Evolutionary conservation across 371 early-diverging fungal genomes (phyloP), one percentile per base, ranked within the genome.

Genomic region (Mortierella sp.): DNA sequence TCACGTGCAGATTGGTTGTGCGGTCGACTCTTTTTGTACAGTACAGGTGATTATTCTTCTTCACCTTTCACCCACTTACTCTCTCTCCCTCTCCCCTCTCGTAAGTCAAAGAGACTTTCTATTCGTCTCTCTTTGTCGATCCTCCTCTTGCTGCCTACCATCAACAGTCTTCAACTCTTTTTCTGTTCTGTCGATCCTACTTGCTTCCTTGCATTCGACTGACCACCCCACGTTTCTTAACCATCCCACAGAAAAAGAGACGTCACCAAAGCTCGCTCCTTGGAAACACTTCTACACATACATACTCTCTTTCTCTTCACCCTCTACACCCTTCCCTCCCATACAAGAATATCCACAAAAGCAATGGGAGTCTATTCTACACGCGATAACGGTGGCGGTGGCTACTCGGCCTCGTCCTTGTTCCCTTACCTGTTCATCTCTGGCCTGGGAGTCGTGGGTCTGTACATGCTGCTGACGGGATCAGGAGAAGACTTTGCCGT

Each of bases 381-480:
- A 45, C 75, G 74, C 73, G 55, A 63, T 39, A 43, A 63, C 24
- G 65, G 48, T 47, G 53, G 68, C 14, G 58, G 81, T 39, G 61
- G 61, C 4, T 53, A 68, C 34, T 81, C 77, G 19, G 45, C 65
- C 55, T 26, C 72, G 24, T 53, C 74, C 2, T 63, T 82, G 22
- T 72, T 68, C 64, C 64, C 76, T 9, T 78, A 68, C 43, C 29
- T 78, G 43, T 67, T 73, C 34, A 68, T 78, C 66, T 34, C 78
- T 5, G 83, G 75, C 31, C 70, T 82, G 29, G 78, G 85, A 10
- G 83, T 90, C 76, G 88, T 89, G 66, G 91, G 89, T 67, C 90
- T 97, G 19, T 95, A 98, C 86, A 89, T 97, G 86, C 87, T 97
- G 19, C 90, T 97, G 72, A 96, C 96, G 2, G 94, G 95, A 29